Percentiles rank a stretch among this genome's conserved stretches.
Conservation (phyloP, 2,329 filamentous ascomycete species). For the Arthrobotrys musiformis region DNA sequence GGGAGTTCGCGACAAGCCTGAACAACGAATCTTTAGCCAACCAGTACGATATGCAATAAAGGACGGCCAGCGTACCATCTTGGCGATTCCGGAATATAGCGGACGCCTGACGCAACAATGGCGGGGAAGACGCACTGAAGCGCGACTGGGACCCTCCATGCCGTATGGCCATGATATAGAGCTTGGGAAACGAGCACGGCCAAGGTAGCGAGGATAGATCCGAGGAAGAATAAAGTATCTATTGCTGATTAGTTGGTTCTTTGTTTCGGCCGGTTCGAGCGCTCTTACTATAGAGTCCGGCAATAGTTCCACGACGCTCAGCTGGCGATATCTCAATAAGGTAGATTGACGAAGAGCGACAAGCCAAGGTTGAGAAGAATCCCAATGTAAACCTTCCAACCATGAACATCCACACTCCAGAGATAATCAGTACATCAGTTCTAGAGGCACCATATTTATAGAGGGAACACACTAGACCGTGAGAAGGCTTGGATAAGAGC, state of each 20-base stretch:
- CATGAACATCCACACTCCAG: conserved; percentile 65
- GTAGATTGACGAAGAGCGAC: conserved; percentile 72
- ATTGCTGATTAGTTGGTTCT: neutral
- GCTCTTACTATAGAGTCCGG: conserved; percentile 67
- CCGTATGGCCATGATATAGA: conserved; percentile 63
- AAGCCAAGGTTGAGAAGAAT: conserved; percentile 71
- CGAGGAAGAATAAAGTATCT: conserved; percentile 65
- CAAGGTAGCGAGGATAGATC: conserved; percentile 63
- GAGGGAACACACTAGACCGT: conserved; percentile 35
- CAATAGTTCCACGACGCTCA: conserved; percentile 70
- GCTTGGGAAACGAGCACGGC: conserved; percentile 66
- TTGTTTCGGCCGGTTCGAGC: neutral
- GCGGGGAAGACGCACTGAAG: conserved; percentile 66
- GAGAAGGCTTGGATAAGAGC: conserved; percentile 65
- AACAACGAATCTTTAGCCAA: neutral
- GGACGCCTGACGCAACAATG: conserved; percentile 67
- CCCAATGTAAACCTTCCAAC: conserved; percentile 69
- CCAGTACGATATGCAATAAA: conserved; percentile 40
- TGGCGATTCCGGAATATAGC: conserved; percentile 72
- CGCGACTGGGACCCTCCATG: conserved; percentile 72
- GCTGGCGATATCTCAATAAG: conserved; percentile 74
- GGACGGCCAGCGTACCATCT: conserved; percentile 68
- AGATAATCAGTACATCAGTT: neutral
- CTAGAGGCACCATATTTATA: neutral
- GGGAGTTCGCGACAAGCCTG: conserved; percentile 45